These are phyloP conservation scores for Crassisporium funariophilum DNA, from an alignment of 768 basidiomycete species.

Conservation along the genomic window DNA sequence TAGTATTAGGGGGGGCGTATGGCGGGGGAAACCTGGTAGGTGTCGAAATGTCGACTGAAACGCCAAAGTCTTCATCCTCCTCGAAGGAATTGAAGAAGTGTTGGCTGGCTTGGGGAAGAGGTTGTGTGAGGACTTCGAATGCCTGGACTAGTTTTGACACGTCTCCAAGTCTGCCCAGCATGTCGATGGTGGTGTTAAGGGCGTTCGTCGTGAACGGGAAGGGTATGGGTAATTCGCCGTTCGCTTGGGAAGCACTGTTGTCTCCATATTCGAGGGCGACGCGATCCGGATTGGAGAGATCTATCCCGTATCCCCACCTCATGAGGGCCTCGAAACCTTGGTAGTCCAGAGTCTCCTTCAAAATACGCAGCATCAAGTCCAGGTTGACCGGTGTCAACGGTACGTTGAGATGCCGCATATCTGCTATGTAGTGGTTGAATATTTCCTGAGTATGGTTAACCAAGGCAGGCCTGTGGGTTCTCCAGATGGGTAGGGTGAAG, in stretches of 20 bases:
- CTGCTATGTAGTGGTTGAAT: conserved; percentile 52
- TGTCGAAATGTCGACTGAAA: conserved; percentile 35
- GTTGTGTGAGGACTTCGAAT: conserved; percentile 79
- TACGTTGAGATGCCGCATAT: conserved; percentile 54
- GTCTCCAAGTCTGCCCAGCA: conserved; percentile 61
- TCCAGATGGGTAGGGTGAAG: conserved; percentile 57
- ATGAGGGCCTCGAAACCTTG: conserved; percentile 60
- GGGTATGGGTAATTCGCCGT: conserved; percentile 21
- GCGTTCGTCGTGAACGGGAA: conserved; percentile 62
- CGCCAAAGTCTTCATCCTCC: conserved; percentile 71
- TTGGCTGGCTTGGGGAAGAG: conserved; percentile 55
- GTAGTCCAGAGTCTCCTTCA: conserved; percentile 63
- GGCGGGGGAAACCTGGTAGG: conserved; percentile 40
- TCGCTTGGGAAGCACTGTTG: conserved; percentile 5
- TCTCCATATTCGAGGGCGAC: conserved; percentile 49
- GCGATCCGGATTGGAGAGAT: conserved; percentile 73
- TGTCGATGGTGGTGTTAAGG: conserved; percentile 74
- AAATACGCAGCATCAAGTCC: conserved; percentile 67
- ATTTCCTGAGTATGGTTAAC: conserved; percentile 46
- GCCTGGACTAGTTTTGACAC: conserved; percentile 70
- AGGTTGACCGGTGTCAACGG: conserved; percentile 60
- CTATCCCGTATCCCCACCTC: conserved; percentile 74
- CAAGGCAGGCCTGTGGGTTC: conserved; percentile 33
- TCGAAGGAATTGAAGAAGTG: conserved; percentile 59
- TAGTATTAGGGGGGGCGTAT: conserved; percentile 61